Evolutionary conservation across 148 eudicot genomes (phyloP).

Genomic region (Camellia lanceoleosa): DNA sequence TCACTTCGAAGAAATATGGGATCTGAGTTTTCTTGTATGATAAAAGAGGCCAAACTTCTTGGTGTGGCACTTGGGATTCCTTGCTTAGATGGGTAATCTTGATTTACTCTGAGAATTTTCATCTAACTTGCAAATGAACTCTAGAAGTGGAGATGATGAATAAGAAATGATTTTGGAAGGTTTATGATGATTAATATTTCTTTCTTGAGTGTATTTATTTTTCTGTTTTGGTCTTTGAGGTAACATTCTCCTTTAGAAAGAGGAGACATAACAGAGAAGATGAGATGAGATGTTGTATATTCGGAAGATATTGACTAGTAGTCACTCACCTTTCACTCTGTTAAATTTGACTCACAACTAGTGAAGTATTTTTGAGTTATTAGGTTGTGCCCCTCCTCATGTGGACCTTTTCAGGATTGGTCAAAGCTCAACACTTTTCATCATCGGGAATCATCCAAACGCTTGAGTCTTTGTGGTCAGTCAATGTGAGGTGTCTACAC

Average conservation of each 20-base stretch:
- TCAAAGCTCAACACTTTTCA: too few species aligned
- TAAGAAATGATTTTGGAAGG: neutral
- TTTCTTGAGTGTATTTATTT: neutral
- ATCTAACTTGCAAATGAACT: neutral
- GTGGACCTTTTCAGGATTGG: neutral
- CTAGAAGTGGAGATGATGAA: constrained; percentile 4
- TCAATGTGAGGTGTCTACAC: too few species aligned
- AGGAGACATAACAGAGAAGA: neutral
- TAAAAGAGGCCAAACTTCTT: constrained; percentile 76
- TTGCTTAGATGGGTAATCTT: constrained; percentile 80
- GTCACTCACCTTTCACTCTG: neutral
- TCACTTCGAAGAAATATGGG: constrained; percentile 82
- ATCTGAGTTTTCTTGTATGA: constrained; percentile 86
- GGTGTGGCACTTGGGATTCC: constrained; percentile 81
- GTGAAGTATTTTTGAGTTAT: constrained; percentile 2
- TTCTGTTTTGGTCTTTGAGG: neutral
- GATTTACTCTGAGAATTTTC: constrained; percentile 5
- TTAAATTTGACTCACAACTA: neutral
- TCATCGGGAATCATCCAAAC: too few species aligned
- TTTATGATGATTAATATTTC: neutral
- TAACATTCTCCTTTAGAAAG: neutral
- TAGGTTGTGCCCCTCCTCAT: neutral
- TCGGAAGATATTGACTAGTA: neutral
- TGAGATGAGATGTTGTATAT: constrained; percentile 8
- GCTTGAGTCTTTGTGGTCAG: too few species aligned